phyloP scores from a whole-genome alignment of 257 asterid species.

The Ilex aquifolium region DNA sequence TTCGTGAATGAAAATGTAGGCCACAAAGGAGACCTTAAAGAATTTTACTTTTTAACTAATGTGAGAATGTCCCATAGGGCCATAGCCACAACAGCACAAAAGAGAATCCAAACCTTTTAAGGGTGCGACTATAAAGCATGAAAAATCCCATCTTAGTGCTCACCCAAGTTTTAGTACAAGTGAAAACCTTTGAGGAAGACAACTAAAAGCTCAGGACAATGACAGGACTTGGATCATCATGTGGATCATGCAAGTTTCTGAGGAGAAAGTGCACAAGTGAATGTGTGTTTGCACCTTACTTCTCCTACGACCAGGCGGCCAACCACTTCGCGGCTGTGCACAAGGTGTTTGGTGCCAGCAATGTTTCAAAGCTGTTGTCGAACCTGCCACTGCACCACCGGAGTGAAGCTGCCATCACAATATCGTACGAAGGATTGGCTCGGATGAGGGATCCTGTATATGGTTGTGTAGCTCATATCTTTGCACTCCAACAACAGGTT shows the following conservation, averaged over 20 bases:
- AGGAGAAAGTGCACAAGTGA: conserved; percentile 58
- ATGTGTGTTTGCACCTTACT: conserved; percentile 67
- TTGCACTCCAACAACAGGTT: conserved; percentile 67
- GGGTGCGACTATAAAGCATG: conserved; percentile 29
- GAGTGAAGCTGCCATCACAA: conserved; percentile 48
- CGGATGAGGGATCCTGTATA: conserved; percentile 68
- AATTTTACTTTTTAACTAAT: conserved; percentile 30
- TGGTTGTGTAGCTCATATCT: conserved; percentile 61
- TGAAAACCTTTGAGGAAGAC: conserved; percentile 1
- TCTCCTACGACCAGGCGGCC: conserved; percentile 49
- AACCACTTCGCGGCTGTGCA: conserved; percentile 62
- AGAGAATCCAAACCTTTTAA: conserved; percentile 16
- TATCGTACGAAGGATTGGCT: conserved; percentile 64
- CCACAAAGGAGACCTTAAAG: conserved; percentile 71
- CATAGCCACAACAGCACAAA: conserved; percentile 2
- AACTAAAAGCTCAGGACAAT: conserved; percentile 8
- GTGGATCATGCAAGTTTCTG: conserved; percentile 77
- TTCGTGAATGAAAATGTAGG: conserved; percentile 48
- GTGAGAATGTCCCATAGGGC: conserved; percentile 27
- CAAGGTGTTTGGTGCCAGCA: conserved; percentile 73
- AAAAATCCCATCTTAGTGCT: conserved; percentile 11
- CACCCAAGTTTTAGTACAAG: conserved; percentile 1
- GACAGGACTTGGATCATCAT: conserved; percentile 57
- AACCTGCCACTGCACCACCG: conserved; percentile 45
- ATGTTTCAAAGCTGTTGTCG: conserved; percentile 52